These are phyloP conservation scores for Euphrasia confusa DNA, from an alignment of 257 asterid species.

Conservation along the genomic window DNA sequence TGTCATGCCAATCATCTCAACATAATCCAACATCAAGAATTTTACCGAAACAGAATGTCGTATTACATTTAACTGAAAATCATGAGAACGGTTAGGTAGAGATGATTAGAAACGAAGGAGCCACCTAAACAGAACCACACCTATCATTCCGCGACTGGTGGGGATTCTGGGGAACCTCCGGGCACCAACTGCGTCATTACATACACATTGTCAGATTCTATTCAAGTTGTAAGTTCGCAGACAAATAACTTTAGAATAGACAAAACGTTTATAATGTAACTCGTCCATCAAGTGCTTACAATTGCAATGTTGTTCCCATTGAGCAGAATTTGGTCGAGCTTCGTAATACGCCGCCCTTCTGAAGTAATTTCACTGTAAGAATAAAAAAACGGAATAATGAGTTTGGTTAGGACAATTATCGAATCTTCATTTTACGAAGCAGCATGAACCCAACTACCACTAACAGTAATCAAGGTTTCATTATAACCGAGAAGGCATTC, in stretches of 20 bases:
- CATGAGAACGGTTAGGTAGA: conserved; percentile 13
- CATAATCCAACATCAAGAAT: not conserved
- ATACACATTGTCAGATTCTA: not conserved
- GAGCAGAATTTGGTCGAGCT: conserved; percentile 71
- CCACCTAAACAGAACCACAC: not conserved
- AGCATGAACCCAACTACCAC: not conserved
- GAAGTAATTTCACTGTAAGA: conserved; percentile 65
- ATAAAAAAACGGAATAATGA: not conserved
- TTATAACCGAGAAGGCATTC: not conserved
- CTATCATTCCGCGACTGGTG: conserved; percentile 15
- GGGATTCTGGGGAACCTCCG: conserved; percentile 35
- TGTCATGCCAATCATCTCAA: not conserved
- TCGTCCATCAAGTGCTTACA: conserved; percentile 35
- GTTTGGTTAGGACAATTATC: not conserved
- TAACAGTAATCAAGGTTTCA: not conserved
- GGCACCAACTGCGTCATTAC: conserved; percentile 28
- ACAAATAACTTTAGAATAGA: not conserved
- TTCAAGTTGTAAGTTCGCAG: not conserved
- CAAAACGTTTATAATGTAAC: not conserved
- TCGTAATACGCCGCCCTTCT: conserved; percentile 73
- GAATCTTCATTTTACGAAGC: not conserved
- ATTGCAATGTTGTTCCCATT: conserved; percentile 83
- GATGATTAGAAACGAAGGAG: conserved; percentile 9
- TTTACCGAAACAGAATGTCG: not conserved
- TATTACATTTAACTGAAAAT: not conserved